Conservation (phyloP, 2,329 filamentous ascomycete genomes). For the Hymenoscyphus occultus region DNA sequence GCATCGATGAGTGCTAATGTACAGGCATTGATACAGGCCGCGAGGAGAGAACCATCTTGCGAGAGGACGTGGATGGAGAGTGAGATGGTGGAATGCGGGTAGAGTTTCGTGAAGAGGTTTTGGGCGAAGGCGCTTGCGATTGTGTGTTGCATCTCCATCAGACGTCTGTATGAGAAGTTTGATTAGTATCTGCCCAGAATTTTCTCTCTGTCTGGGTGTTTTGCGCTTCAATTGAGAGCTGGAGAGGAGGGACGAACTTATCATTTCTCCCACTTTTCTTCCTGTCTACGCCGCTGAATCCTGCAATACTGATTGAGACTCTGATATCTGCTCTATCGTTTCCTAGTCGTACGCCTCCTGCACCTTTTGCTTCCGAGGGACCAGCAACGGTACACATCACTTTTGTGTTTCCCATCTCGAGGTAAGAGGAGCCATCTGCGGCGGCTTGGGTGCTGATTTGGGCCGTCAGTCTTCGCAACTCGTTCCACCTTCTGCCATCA, state of each 20-base stretch:
- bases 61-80: constrained; percentile 84
- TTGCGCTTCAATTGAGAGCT: neutral
- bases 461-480: constrained; percentile 82
- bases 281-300: constrained; percentile 83
- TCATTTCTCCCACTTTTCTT: constrained; percentile 73
- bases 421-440: constrained; percentile 87
- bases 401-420: constrained; percentile 97
- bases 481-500: constrained; percentile 92
- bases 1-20: constrained; percentile 92
- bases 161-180: constrained; percentile 55
- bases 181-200: neutral
- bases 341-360: constrained; percentile 40
- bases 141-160: constrained; percentile 75
- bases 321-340: constrained; percentile 62
- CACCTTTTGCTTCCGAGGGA: constrained; percentile 66
- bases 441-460: constrained; percentile 91
- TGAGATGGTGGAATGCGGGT: constrained; percentile 80
- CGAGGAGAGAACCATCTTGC: constrained; percentile 85
- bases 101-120: constrained; percentile 81
- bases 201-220: neutral
- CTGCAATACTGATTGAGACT: constrained; percentile 81
- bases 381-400: constrained; percentile 91
- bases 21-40: constrained; percentile 84
- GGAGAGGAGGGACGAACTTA: constrained; percentile 64
- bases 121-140: constrained; percentile 74